A percentile compares a stretch with the other conserved stretches of the same genome.
Conservation (phyloP, 495 filamentous ascomycete species). For the Staphylotrichum longicolle region DNA sequence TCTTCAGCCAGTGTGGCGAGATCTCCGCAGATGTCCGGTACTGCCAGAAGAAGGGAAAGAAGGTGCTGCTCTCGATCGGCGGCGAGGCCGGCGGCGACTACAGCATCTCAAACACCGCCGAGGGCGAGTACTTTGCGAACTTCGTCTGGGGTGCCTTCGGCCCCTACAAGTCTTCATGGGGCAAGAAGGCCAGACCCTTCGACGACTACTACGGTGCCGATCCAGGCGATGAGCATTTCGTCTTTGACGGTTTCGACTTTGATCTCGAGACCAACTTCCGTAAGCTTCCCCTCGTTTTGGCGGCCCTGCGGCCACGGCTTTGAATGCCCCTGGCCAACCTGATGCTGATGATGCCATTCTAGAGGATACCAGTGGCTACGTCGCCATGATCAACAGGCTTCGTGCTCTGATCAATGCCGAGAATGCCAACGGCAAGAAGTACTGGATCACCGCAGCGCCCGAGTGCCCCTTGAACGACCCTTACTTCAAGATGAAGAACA, state of each 20-base stretch:
- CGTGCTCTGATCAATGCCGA: conserved; percentile 43
- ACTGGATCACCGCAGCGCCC: conserved; percentile 63
- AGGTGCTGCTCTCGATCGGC: conserved; percentile 63
- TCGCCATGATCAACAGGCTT: conserved; percentile 52
- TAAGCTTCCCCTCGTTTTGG: conserved; percentile 22
- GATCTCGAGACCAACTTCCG: conserved; percentile 54
- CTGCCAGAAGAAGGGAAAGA: conserved; percentile 63
- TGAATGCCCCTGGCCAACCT: too few species aligned
- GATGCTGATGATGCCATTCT: background rate
- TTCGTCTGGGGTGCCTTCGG: conserved; percentile 67
- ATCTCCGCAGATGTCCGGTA: conserved; percentile 54
- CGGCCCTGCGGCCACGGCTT: too few species aligned
- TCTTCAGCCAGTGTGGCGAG: conserved; percentile 42
- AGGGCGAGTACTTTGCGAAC: conserved; percentile 57
- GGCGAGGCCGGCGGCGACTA: conserved; percentile 44
- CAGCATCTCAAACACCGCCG: conserved; percentile 47
- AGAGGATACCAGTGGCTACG: conserved; percentile 33
- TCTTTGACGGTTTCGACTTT: conserved; percentile 68
- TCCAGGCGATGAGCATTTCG: conserved; percentile 19
- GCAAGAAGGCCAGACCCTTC: conserved; percentile 57
- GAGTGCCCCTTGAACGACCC: conserved; percentile 58
- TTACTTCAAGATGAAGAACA: conserved; percentile 52
- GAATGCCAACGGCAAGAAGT: conserved; percentile 33
- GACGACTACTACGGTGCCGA: conserved; percentile 49
- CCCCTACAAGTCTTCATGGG: conserved; percentile 40